Evolutionary conservation across 441 rosid genomes (phyloP).

Genomic region (Metrosideros polymorpha): DNA sequence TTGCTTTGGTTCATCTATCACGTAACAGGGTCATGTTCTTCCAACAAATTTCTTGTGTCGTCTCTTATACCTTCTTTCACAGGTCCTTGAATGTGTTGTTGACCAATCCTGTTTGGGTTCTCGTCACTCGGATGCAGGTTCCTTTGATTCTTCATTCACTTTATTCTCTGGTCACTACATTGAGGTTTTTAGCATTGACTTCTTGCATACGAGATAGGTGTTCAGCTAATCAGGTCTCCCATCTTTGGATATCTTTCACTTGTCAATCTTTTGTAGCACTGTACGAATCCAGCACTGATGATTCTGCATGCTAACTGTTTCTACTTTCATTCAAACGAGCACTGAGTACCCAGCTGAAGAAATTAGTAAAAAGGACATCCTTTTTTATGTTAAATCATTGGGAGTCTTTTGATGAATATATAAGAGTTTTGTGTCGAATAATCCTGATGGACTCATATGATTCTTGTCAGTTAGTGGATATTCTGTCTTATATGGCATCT

Average conservation of each 20-base stretch:
- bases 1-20: neutral
- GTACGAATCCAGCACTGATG: neutral
- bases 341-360: neutral
- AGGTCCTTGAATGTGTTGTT: conserved; percentile 62
- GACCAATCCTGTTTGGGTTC: conserved; percentile 65
- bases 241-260: neutral
- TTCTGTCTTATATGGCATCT: neutral
- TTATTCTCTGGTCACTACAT: neutral
- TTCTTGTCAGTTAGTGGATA: neutral
- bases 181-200: neutral
- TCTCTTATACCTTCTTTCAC: conserved; percentile 4
- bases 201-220: neutral
- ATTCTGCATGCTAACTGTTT: neutral
- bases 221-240: neutral
- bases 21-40: neutral
- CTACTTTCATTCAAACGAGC: neutral
- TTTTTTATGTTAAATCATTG: neutral
- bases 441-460: neutral
- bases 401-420: neutral
- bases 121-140: conserved; percentile 74
- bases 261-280: neutral
- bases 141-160: neutral
- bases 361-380: neutral
- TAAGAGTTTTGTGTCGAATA: neutral
- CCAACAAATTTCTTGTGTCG: neutral